These are phyloP conservation scores for Penicillium paneum DNA, from an alignment of 2,329 filamentous ascomycete species.

Conservation along the genomic window DNA sequence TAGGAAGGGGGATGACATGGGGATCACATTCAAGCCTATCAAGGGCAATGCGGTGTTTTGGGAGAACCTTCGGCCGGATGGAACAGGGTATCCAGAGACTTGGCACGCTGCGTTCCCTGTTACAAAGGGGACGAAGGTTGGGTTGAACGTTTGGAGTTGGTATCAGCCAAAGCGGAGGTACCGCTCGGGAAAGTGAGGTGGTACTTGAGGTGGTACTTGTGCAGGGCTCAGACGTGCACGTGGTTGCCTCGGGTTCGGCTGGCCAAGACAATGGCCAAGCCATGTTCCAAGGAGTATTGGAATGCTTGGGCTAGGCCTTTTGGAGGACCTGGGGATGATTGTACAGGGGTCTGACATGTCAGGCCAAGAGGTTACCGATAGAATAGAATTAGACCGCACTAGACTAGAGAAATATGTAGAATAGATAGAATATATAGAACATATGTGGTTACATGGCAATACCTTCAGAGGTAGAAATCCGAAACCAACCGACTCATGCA, in stretches of 20 bases:
- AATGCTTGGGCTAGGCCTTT: slow-evolving; percentile 6
- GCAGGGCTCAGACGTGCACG: not conserved
- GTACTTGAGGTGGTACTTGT: not conserved
- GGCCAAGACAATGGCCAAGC: slow-evolving; percentile 6
- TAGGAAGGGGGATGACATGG: slow-evolving; percentile 25
- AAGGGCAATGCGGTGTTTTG: slow-evolving; percentile 61
- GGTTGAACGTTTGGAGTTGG: slow-evolving; percentile 65
- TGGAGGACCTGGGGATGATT: not conserved
- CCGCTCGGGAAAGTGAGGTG: not conserved
- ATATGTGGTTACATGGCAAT: not conserved
- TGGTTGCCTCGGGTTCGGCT: not conserved
- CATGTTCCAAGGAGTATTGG: not conserved
- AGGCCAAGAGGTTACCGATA: not conserved
- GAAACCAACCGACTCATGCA: slow-evolving; percentile 6
- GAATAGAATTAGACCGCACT: not conserved
- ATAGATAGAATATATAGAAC: not conserved
- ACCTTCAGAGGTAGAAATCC: not conserved
- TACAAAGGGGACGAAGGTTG: slow-evolving; percentile 54
- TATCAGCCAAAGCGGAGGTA: slow-evolving; percentile 42
- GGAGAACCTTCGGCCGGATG: slow-evolving; percentile 58
- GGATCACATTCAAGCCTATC: slow-evolving; percentile 58
- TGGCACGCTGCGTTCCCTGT: slow-evolving; percentile 62
- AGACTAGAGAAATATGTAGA: not conserved
- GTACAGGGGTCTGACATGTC: not conserved
- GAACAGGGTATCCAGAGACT: slow-evolving; percentile 56